phyloP scores from a whole-genome alignment of 2,329 filamentous ascomycete species.

The Alternaria viburni region DNA sequence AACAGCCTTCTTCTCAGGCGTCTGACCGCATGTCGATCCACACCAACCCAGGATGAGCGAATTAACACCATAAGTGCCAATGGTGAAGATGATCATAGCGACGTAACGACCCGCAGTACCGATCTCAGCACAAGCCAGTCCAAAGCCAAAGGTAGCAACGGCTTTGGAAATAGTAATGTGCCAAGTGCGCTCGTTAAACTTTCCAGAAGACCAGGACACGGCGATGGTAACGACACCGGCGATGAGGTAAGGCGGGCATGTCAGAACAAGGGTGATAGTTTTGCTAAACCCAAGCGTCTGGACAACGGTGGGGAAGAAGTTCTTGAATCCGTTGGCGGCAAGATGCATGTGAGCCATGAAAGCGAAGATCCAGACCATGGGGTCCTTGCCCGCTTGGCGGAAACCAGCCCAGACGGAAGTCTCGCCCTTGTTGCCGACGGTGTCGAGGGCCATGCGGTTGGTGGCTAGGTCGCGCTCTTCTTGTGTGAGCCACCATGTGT shows the following conservation, averaged over 20 bases:
- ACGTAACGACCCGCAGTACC: conserved; percentile 45
- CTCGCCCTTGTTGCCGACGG: conserved; percentile 55
- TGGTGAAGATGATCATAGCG: conserved; percentile 44
- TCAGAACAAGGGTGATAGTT: conserved; percentile 60
- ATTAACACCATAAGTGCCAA: conserved; percentile 48
- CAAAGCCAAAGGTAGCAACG: conserved; percentile 49
- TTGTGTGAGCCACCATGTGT: conserved; percentile 54
- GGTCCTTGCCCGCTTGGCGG: conserved; percentile 58
- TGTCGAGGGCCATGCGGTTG: conserved; percentile 54
- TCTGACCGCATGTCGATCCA: conserved; percentile 53
- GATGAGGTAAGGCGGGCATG: conserved; percentile 41
- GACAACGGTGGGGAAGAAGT: conserved; percentile 57
- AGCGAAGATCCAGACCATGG: conserved; percentile 52
- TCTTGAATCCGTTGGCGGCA: conserved; percentile 51
- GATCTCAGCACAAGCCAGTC: conserved; percentile 44
- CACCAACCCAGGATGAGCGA: conserved; percentile 56
- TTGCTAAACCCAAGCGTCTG: conserved; percentile 58
- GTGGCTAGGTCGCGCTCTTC: conserved; percentile 52
- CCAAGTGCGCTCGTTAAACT: conserved; percentile 50
- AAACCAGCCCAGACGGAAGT: conserved; percentile 57
- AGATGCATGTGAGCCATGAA: conserved; percentile 41
- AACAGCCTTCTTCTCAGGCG: conserved; percentile 55
- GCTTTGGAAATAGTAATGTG: conserved; percentile 50
- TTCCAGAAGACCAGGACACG: conserved; percentile 46
- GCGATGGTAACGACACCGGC: conserved; percentile 39